Percentiles rank a stretch among this genome's conserved stretches.
Evolutionary conservation across 176 grass and related monocot species (phyloP).

Genomic region (Zizania latifolia): DNA sequence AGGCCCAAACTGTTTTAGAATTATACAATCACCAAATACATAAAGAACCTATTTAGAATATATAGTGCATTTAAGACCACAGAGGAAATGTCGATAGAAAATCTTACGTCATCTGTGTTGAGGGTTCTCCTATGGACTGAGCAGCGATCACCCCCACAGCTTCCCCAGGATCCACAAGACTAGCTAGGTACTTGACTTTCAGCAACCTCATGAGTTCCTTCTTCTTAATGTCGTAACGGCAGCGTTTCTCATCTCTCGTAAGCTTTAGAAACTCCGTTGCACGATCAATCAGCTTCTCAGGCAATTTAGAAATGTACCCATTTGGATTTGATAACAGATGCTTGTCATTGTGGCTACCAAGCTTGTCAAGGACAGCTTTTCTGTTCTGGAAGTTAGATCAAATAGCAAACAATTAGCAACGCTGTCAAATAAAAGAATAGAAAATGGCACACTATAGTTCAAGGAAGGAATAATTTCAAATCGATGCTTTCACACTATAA

Average conservation of each 20-base stretch:
- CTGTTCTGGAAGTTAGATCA: constrained; percentile 48
- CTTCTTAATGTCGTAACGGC: constrained; percentile 20
- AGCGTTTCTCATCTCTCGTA: constrained; percentile 8
- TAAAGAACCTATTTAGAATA: not conserved
- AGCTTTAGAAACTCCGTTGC: constrained; percentile 24
- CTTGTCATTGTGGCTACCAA: not conserved
- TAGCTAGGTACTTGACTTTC: constrained; percentile 56
- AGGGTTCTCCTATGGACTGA: constrained; percentile 94
- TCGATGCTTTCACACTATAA: not conserved
- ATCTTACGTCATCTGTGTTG: constrained; percentile 95
- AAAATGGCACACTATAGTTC: not conserved
- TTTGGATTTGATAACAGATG: constrained; percentile 24
- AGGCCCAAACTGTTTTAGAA: not conserved
- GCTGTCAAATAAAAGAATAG: constrained; percentile 8
- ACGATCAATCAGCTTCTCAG: not conserved
- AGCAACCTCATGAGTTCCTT: constrained; percentile 56
- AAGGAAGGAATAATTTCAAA: not conserved
- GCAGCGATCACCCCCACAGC: constrained; percentile 89
- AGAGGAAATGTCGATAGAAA: not conserved
- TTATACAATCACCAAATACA: not conserved
- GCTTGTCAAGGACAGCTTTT: constrained; percentile 39
- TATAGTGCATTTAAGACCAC: not conserved
- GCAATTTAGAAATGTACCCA: constrained; percentile 37
- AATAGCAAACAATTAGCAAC: constrained; percentile 26
- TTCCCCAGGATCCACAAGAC: constrained; percentile 82